These are phyloP conservation scores for carrot (Daucus carota) DNA, from an alignment of 129 eudicot genomes.

Conservation along the genomic window DH1_v3.0 NC_030382.2:35847001-35847500, in stretches of 20 bases:
- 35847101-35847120: neutral
- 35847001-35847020: neutral
- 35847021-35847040: neutral
- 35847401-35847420: constrained; percentile 70
- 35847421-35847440: neutral
- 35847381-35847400: constrained; percentile 72
- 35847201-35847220: neutral
- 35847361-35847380: constrained; percentile 64
- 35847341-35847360: constrained; percentile 26
- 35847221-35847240: neutral
- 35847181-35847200: neutral
- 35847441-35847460: neutral
- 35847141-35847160: neutral
- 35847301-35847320: neutral
- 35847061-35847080: neutral
- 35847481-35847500: too few relatives aligned
- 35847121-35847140: neutral
- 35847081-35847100: too few relatives aligned
- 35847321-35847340: neutral
- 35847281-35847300: neutral
- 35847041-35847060: neutral
- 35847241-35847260: neutral
- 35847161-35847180: neutral
- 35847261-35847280: neutral
- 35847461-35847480: too few relatives aligned